Evolutionary conservation across 176 grass and related monocot species (phyloP).

Genomic region (Luzula sylvatica): DNA sequence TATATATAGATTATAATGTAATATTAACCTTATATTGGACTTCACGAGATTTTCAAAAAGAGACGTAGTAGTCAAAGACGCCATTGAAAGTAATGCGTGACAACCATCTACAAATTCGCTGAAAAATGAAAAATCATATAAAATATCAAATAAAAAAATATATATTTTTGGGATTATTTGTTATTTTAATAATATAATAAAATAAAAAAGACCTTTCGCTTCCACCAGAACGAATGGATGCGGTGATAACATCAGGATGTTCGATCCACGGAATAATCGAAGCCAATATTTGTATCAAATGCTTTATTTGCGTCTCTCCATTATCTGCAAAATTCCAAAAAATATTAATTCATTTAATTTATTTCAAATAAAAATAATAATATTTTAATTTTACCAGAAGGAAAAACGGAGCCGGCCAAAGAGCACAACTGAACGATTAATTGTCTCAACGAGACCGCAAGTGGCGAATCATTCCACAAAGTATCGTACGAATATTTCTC

Average conservation of each 20-base stretch:
- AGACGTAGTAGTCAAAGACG: conserved; percentile 53
- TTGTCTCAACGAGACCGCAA: conserved; percentile 64
- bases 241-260: conserved; percentile 63
- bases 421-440: conserved; percentile 94
- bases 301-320: conserved; percentile 75
- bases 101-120: conserved; percentile 98
- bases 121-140: conserved; percentile 15
- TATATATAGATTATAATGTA: too few relatives aligned
- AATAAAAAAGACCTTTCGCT: conserved; percentile 64
- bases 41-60: conserved; percentile 89
- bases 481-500: conserved; percentile 76
- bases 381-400: conserved; percentile 46
- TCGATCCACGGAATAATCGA: conserved; percentile 82
- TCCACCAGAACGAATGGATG: conserved; percentile 53
- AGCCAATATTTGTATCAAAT: conserved; percentile 75
- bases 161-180: conserved; percentile 16
- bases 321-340: conserved; percentile 44
- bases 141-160: conserved; percentile 20
- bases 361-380: conserved; percentile 3
- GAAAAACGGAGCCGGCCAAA: conserved; percentile 81
- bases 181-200: not conserved
- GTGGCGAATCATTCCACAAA: conserved; percentile 81
- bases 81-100: conserved; percentile 80
- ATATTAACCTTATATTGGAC: conserved; percentile 58
- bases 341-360: not conserved